Percentiles rank a stretch among this genome's conserved stretches.
Conservation (phyloP, 768 basidiomycete species). For the Kwoniella sp. region DNA sequence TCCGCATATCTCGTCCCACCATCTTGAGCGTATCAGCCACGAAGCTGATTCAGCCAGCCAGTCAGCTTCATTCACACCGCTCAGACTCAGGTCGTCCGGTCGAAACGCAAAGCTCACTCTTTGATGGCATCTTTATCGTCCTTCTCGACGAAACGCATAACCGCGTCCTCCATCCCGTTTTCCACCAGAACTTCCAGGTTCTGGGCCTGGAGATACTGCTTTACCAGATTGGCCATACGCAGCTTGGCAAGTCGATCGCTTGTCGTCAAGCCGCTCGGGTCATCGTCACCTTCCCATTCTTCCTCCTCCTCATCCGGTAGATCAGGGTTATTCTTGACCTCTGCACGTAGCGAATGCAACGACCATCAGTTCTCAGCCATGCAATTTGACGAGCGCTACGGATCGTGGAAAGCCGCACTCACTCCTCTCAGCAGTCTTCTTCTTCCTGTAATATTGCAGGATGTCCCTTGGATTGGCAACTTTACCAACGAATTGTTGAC, state of each 20-base stretch:
- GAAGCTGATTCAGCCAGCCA: slow-evolving; percentile 46
- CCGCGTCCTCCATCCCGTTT: slow-evolving; percentile 87
- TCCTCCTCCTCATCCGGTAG: slow-evolving; percentile 74
- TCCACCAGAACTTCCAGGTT: slow-evolving; percentile 89
- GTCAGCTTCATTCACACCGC: not conserved
- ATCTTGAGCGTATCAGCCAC: slow-evolving; percentile 55
- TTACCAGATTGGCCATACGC: slow-evolving; percentile 83
- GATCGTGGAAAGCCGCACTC: slow-evolving; percentile 10
- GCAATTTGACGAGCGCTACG: too few species aligned
- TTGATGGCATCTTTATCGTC: slow-evolving; percentile 92
- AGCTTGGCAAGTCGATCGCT: slow-evolving; percentile 65
- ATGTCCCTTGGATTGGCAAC: slow-evolving; percentile 95
- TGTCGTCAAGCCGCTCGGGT: slow-evolving; percentile 38
- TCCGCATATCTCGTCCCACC: slow-evolving; percentile 46
- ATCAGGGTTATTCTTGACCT: slow-evolving; percentile 68
- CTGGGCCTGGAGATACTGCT: slow-evolving; percentile 88
- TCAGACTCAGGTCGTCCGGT: not conserved
- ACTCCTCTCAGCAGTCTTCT: slow-evolving; percentile 62
- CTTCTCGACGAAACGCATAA: slow-evolving; percentile 94
- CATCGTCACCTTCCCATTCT: slow-evolving; percentile 76
- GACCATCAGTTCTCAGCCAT: not conserved
- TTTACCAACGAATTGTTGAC: slow-evolving; percentile 86
- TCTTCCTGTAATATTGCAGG: slow-evolving; percentile 83
- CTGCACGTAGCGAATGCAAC: slow-evolving; percentile 21
- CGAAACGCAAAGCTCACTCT: too few species aligned